Evolutionary conservation across 2,329 filamentous ascomycete genomes (phyloP).

Genomic region (Colletotrichum paranaense): DNA sequence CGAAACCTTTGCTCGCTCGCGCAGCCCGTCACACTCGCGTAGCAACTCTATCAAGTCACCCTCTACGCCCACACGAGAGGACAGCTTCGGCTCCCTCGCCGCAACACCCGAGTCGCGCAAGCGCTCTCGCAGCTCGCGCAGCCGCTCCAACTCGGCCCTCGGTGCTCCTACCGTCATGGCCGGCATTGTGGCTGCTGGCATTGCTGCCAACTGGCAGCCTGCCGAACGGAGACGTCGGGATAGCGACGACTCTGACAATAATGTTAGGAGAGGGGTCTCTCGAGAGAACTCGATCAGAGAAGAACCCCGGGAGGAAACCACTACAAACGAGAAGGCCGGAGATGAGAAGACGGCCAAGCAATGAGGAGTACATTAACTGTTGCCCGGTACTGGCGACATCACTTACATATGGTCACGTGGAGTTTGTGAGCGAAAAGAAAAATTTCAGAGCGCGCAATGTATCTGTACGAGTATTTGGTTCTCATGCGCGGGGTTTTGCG

Average conservation of each 20-base stretch:
- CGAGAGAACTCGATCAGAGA: conserved; percentile 31
- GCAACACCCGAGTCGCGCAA: conserved; percentile 70
- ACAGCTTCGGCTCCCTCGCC: conserved; percentile 60
- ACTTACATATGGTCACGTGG: conserved; percentile 9
- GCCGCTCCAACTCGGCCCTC: conserved; percentile 76
- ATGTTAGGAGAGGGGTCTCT: conserved; percentile 24
- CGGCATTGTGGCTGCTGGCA: conserved; percentile 82
- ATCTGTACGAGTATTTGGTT: conserved; percentile 14
- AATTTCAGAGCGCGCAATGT: background rate
- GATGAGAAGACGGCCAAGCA: conserved; percentile 25
- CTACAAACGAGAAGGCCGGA: conserved; percentile 16
- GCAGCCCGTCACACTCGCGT: conserved; percentile 72
- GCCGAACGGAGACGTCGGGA: conserved; percentile 62
- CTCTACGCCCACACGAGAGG: conserved; percentile 70
- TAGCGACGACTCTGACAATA: conserved; percentile 46
- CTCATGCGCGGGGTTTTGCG: background rate
- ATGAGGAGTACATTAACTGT: conserved; percentile 27
- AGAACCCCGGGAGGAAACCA: conserved; percentile 15
- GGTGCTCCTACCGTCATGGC: conserved; percentile 84
- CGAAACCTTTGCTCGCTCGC: conserved; percentile 72
- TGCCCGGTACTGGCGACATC: background rate
- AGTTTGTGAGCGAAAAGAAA: conserved; percentile 5
- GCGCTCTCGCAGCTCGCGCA: conserved; percentile 75
- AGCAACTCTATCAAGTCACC: conserved; percentile 72
- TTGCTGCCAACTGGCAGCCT: conserved; percentile 82